Percentiles rank a stretch among this genome's conserved stretches.
Conservation (phyloP, 2,329 filamentous ascomycete genomes). For the Hypomyces rosellus region DNA sequence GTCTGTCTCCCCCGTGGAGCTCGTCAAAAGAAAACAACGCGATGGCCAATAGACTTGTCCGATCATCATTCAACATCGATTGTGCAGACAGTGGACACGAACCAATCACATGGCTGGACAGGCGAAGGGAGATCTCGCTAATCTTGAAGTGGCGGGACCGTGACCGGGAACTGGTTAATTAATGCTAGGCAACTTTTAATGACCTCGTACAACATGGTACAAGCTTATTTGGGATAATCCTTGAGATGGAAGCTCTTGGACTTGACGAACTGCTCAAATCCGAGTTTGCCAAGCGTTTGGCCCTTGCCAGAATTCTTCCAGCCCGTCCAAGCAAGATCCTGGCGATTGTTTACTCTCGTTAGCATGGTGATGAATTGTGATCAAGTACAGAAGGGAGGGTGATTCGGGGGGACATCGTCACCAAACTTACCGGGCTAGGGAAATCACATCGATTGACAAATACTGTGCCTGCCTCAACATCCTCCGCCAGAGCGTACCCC, state of each 20-base stretch:
- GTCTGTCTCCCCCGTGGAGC: background rate
- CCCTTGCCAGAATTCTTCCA: conserved; percentile 97
- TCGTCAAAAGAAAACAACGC: background rate
- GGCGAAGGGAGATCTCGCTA: conserved; percentile 17
- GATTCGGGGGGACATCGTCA: background rate
- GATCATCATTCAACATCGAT: conserved; percentile 5
- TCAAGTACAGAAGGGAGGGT: conserved; percentile 1
- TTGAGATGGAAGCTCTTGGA: conserved; percentile 95
- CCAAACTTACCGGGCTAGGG: conserved; percentile 71
- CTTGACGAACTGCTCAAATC: conserved; percentile 94
- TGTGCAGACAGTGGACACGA: background rate
- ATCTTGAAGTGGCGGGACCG: conserved; percentile 10
- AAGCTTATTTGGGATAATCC: conserved; percentile 58
- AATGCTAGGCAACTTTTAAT: background rate
- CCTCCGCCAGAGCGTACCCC: conserved; percentile 69
- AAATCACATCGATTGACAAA: conserved; percentile 95
- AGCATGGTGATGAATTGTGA: conserved; percentile 11
- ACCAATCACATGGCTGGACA: conserved; percentile 9
- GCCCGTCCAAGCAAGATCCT: conserved; percentile 94
- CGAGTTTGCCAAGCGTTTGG: conserved; percentile 80
- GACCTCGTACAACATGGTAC: background rate
- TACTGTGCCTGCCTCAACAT: conserved; percentile 87
- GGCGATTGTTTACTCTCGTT: conserved; percentile 3
- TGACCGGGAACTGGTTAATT: conserved; percentile 5
- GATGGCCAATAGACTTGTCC: background rate